Percentiles rank a stretch among this genome's conserved stretches.
Conservation (phyloP, 305 asterid species). For the Nicotiana rustica region DNA sequence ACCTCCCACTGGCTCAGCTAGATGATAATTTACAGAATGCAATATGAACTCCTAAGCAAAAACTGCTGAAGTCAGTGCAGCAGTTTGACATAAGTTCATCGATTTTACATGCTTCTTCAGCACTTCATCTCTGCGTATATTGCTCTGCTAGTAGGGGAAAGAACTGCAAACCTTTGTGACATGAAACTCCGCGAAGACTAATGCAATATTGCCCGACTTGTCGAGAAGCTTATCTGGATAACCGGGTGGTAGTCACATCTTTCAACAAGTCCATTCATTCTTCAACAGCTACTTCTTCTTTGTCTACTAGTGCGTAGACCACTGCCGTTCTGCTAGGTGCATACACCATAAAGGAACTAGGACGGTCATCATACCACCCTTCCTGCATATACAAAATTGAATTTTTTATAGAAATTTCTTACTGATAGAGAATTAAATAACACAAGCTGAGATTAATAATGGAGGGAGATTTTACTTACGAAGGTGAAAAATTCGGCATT, state of each 20-base stretch:
- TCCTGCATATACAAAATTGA: slow-evolving; percentile 60
- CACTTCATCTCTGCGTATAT: slow-evolving; percentile 10
- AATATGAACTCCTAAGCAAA: slow-evolving; percentile 24
- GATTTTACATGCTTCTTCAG: not conserved
- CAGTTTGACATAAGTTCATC: slow-evolving; percentile 23
- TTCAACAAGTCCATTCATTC: slow-evolving; percentile 34
- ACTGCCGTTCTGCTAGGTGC: slow-evolving; percentile 94
- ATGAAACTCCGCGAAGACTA: not conserved
- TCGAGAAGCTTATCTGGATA: not conserved
- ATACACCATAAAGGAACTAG: slow-evolving; percentile 75
- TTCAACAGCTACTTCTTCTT: slow-evolving; percentile 39
- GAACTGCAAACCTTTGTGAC: slow-evolving; percentile 23
- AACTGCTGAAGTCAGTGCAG: slow-evolving; percentile 19
- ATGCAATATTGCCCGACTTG: not conserved
- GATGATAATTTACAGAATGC: slow-evolving; percentile 27
- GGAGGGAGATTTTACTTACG: slow-evolving; percentile 55
- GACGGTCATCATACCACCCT: slow-evolving; percentile 73
- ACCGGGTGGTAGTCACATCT: not conserved
- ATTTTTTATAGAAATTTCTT: slow-evolving; percentile 14
- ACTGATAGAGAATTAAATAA: not conserved
- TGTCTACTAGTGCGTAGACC: slow-evolving; percentile 63
- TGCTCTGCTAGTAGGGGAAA: slow-evolving; percentile 22
- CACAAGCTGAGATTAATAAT: not conserved
- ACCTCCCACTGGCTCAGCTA: slow-evolving; percentile 17
- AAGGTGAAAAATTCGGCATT: slow-evolving; percentile 74